These are phyloP conservation scores for Ceratocystiopsis minuta DNA, from an alignment of 2,329 filamentous ascomycete genomes.

Conservation along the genomic window DNA sequence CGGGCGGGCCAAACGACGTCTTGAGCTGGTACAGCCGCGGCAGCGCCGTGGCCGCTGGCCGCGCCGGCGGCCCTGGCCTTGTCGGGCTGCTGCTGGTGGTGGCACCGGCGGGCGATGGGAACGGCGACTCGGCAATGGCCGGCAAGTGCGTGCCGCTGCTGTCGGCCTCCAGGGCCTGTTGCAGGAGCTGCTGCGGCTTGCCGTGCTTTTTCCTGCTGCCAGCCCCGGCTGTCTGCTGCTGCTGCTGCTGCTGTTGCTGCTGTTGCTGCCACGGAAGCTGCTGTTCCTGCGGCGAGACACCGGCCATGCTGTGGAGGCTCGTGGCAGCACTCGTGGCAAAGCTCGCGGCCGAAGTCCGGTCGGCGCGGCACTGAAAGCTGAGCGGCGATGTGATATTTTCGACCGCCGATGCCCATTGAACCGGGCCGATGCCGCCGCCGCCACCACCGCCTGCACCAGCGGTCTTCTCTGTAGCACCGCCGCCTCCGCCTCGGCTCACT, in stretches of 20 bases:
- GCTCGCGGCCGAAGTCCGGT: too few relatives aligned
- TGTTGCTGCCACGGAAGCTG: not conserved
- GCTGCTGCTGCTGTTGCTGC: not conserved
- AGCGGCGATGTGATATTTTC: slow-evolving; percentile 3
- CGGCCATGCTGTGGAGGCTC: not conserved
- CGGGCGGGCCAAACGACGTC: slow-evolving; percentile 11
- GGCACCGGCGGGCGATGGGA: slow-evolving; percentile 1
- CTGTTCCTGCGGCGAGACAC: not conserved
- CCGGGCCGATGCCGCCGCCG: not conserved
- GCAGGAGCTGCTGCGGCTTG: too few relatives aligned
- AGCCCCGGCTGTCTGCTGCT: not conserved
- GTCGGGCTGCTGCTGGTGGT: not conserved
- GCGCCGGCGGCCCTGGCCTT: not conserved
- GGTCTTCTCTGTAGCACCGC: slow-evolving; percentile 2
- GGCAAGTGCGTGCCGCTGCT: not conserved
- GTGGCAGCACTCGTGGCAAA: not conserved
- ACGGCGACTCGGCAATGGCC: slow-evolving; percentile 12
- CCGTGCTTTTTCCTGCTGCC: not conserved
- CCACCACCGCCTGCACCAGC: not conserved
- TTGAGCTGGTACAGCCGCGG: slow-evolving; percentile 10
- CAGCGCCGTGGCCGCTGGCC: not conserved
- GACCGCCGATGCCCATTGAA: not conserved
- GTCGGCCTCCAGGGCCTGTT: too few relatives aligned
- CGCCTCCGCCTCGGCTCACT: slow-evolving; percentile 6
- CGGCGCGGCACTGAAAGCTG: slow-evolving; percentile 4